These are phyloP conservation scores for Cynanchum wilfordii DNA, from an alignment of 257 asterid species.

Conservation along the genomic window DNA sequence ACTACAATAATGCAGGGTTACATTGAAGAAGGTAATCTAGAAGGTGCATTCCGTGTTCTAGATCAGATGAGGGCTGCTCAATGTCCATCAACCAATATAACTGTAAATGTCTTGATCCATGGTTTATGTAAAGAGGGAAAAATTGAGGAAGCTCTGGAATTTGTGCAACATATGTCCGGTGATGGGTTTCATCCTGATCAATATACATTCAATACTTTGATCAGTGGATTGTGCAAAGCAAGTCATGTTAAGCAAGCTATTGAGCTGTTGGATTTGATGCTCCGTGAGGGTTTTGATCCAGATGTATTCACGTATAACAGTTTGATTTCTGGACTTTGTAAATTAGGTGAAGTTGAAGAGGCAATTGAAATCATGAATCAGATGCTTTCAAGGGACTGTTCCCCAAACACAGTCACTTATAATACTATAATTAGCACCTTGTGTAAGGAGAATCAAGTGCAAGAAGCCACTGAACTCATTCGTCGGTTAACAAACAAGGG, in stretches of 20 bases:
- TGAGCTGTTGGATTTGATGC: constrained; percentile 81
- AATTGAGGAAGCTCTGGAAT: constrained; percentile 64
- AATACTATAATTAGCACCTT: constrained; percentile 66
- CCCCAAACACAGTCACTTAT: constrained; percentile 71
- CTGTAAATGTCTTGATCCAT: constrained; percentile 64
- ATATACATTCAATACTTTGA: constrained; percentile 71
- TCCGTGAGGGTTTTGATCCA: constrained; percentile 75
- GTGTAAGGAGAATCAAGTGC: constrained; percentile 70
- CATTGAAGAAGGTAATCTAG: constrained; percentile 74
- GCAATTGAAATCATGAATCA: constrained; percentile 67
- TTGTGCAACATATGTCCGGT: constrained; percentile 55
- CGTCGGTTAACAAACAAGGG: constrained; percentile 55
- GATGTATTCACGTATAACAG: constrained; percentile 67
- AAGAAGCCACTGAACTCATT: constrained; percentile 72
- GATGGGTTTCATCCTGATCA: constrained; percentile 71
- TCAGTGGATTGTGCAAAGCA: constrained; percentile 71
- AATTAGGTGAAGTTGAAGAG: constrained; percentile 52
- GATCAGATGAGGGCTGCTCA: constrained; percentile 70
- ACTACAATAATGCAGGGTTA: constrained; percentile 89
- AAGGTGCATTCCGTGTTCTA: constrained; percentile 70
- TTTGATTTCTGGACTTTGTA: constrained; percentile 81
- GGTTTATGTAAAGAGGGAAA: constrained; percentile 79
- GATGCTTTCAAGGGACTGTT: constrained; percentile 67
- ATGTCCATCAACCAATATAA: constrained; percentile 52
- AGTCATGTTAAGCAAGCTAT: constrained; percentile 73